Conservation (phyloP, 768 basidiomycete species). For the Mycena rosella region DNA sequence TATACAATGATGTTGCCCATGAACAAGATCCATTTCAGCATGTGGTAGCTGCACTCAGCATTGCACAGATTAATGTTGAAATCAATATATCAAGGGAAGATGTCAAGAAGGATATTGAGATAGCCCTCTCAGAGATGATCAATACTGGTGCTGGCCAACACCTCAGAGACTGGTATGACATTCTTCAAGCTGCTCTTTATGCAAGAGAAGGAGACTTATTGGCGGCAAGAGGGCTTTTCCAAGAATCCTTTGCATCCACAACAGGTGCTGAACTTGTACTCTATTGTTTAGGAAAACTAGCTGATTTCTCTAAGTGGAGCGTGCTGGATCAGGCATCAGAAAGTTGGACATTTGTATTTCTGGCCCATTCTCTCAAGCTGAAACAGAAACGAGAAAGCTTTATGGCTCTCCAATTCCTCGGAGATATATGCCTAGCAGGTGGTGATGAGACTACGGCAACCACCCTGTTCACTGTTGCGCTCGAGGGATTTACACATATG, state of each 20-base stretch:
- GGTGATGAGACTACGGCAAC: background rate
- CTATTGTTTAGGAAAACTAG: background rate
- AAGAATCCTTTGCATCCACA: no score
- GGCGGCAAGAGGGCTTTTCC: no score
- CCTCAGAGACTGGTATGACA: background rate
- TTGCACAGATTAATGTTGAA: background rate
- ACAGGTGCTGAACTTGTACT: no score
- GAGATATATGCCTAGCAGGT: background rate
- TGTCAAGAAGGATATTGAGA: background rate
- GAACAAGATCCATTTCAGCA: conserved; percentile 4
- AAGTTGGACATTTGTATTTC: background rate
- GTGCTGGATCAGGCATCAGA: background rate
- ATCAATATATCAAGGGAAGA: background rate
- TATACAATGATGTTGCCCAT: background rate
- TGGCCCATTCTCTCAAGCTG: background rate
- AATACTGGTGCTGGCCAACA: no score
- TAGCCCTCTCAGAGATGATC: background rate
- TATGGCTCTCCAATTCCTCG: background rate
- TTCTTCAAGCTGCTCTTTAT: background rate
- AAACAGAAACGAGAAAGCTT: background rate
- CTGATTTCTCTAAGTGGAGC: background rate
- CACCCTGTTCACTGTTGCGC: no score
- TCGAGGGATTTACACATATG: no score
- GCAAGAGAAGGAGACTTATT: background rate
- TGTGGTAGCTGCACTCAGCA: background rate